Evolutionary conservation across 176 grass and related monocot species (phyloP), one percentile per base, ranked within the genome.

Genomic region (Raddia guianensis): DNA sequence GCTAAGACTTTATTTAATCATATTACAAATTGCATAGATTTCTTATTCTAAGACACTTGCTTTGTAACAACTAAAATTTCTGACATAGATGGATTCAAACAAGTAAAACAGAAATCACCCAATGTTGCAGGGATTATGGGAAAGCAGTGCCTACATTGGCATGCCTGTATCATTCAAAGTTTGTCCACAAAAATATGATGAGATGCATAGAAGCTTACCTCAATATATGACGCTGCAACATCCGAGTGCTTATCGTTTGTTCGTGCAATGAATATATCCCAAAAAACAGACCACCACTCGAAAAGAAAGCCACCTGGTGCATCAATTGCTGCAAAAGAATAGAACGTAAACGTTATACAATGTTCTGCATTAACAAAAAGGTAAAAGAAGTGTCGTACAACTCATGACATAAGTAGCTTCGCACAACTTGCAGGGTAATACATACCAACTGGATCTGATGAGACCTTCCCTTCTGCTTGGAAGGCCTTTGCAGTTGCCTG

Each of bases 211-310:
- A 79, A 46, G 9, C 58, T 68, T 87, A 81, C 97, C 85, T 99
- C 93, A 58, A 99, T 99, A 89, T 99, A 99, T 37, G 97, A 99
- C 0, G 97, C 93, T 13, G 97, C 97, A 68, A 89, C 90, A 84
- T 96, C 97, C 21, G 97, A 99, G 77, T 99, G 97, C 55, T 99
- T 99, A 72, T 99, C 97, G 9, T 99, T 99, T 80, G 97, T 99
- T 84, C 97, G 88, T 86, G 97, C 97, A 76, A 96, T 99, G 77
- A 99, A 99, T 88, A 99, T 99, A 90, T 99, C 97, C 97, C 97
- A 99, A 74, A 99, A 99, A 21, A 99, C 97, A 0, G 97, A 99
- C 97, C 97, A 99, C 97, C 97, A 99, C 83, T 99, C 97, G 7
- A 99, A 99, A 32, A 99, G 93, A 90, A 99, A 99, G 48, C 97